Conservation (phyloP, 805 yeast species). For the Starmera caribaea region DNA sequence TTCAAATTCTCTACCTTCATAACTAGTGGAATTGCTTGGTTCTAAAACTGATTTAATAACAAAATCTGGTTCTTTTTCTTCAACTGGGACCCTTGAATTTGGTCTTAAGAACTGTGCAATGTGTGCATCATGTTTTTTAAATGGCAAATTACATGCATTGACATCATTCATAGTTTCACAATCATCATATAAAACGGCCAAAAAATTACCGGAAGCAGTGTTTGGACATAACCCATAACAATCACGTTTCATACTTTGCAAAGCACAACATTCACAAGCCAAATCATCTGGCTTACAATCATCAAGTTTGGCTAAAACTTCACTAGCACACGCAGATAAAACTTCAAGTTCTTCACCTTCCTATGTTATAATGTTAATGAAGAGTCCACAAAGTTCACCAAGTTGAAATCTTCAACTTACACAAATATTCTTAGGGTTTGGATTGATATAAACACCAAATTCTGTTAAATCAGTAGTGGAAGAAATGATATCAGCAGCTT, state of each 20-base stretch:
- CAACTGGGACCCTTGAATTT: slow-evolving; percentile 15
- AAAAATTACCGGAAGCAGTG: slow-evolving; percentile 34
- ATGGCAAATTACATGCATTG: slow-evolving; percentile 41
- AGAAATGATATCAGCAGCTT: slow-evolving; percentile 9
- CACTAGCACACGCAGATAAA: slow-evolving; percentile 35
- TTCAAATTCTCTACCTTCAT: too few relatives aligned
- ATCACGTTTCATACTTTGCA: slow-evolving; percentile 34
- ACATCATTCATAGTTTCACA: slow-evolving; percentile 37
- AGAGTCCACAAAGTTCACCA: background rate
- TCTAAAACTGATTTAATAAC: slow-evolving; percentile 12
- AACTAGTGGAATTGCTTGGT: background rate
- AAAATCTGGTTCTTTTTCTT: slow-evolving; percentile 17
- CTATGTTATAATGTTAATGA: background rate
- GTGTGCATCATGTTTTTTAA: slow-evolving; percentile 31
- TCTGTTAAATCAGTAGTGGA: slow-evolving; percentile 18
- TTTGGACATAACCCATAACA: slow-evolving; percentile 42
- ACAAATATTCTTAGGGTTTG: slow-evolving; percentile 36
- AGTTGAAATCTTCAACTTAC: slow-evolving; percentile 8
- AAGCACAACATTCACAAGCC: slow-evolving; percentile 49
- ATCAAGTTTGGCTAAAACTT: slow-evolving; percentile 34
- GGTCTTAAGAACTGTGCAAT: slow-evolving; percentile 19
- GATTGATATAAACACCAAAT: slow-evolving; percentile 34
- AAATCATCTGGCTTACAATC: slow-evolving; percentile 43
- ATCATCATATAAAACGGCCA: slow-evolving; percentile 34
- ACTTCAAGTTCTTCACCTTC: slow-evolving; percentile 32